These are phyloP conservation scores for Aureobasidium zeae DNA, from an alignment of 2,329 filamentous ascomycete species.

Conservation along the genomic window DNA sequence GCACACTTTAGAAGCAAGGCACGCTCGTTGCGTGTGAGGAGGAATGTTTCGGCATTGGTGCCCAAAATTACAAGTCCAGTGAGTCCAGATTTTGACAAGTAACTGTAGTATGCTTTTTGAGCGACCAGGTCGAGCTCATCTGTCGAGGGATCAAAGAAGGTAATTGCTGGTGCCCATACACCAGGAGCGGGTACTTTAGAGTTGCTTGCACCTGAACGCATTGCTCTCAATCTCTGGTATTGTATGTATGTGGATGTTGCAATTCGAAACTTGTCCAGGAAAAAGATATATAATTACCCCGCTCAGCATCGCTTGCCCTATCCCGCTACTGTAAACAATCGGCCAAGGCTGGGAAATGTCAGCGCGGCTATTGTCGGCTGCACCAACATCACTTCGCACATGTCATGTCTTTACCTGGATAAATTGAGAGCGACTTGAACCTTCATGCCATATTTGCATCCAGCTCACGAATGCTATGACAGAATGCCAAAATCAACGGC, in stretches of 20 bases:
- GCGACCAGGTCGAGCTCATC: constrained; percentile 35
- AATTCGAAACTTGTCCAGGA: background rate
- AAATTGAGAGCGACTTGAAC: too few relatives aligned
- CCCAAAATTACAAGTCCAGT: constrained; percentile 39
- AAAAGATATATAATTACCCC: too few relatives aligned
- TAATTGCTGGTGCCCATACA: constrained; percentile 35
- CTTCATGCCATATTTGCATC: too few relatives aligned
- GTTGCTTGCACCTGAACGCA: background rate
- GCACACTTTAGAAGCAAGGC: constrained; percentile 29
- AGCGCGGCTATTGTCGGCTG: too few relatives aligned
- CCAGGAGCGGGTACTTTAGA: constrained; percentile 18
- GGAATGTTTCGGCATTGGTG: constrained; percentile 40
- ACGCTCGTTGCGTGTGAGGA: constrained; percentile 38
- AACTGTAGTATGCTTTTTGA: constrained; percentile 37
- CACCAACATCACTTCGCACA: too few relatives aligned
- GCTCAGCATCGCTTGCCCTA: too few relatives aligned
- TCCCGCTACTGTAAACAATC: too few relatives aligned
- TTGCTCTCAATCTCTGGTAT: background rate
- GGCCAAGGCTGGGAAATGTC: too few relatives aligned
- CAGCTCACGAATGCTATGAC: too few relatives aligned
- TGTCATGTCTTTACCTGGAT: too few relatives aligned
- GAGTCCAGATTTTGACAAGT: constrained; percentile 35
- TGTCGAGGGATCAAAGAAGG: constrained; percentile 35
- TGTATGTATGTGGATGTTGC: background rate
- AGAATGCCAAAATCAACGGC: too few relatives aligned